A percentile compares a stretch with the other conserved stretches of the same genome.
Conservation (phyloP, 1,284 basidiomycete species). For the Lignosus rhinocerotis region DNA sequence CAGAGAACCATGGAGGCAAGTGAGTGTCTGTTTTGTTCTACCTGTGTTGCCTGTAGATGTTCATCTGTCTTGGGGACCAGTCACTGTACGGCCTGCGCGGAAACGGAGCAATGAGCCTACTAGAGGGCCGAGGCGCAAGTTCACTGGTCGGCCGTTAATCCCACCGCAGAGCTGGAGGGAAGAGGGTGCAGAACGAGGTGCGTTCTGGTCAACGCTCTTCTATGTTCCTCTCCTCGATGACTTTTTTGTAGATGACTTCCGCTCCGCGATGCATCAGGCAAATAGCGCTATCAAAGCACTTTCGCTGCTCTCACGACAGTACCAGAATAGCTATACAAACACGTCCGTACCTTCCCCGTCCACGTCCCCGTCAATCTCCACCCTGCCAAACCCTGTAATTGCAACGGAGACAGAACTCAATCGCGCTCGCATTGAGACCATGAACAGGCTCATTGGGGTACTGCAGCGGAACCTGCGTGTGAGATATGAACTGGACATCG, state of each 20-base stretch:
- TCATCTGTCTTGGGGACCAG: slow-evolving; percentile 23
- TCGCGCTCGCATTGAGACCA: slow-evolving; percentile 57
- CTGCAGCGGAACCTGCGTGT: slow-evolving; percentile 79
- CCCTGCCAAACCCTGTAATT: slow-evolving; percentile 33
- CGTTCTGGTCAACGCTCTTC: neutral
- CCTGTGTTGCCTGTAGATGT: neutral
- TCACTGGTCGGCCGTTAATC: slow-evolving; percentile 33
- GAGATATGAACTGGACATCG: slow-evolving; percentile 71
- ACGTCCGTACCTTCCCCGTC: slow-evolving; percentile 37
- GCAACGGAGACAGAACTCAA: slow-evolving; percentile 49
- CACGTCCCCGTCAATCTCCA: slow-evolving; percentile 46
- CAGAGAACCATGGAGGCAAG: slow-evolving; percentile 61
- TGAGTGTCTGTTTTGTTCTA: slow-evolving; percentile 31
- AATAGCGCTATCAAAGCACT: slow-evolving; percentile 56
- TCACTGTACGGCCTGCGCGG: slow-evolving; percentile 42
- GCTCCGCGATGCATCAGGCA: slow-evolving; percentile 65
- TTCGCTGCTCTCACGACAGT: slow-evolving; percentile 24
- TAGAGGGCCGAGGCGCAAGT: slow-evolving; percentile 37
- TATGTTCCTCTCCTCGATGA: neutral
- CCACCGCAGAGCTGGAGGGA: slow-evolving; percentile 18
- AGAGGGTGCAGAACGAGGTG: slow-evolving; percentile 33
- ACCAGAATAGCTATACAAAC: slow-evolving; percentile 5
- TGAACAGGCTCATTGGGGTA: slow-evolving; percentile 69
- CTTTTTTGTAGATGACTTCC: slow-evolving; percentile 59
- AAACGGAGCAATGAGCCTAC: slow-evolving; percentile 36